Percentiles rank a stretch among this genome's conserved stretches.
phyloP scores from a whole-genome alignment of 2,329 filamentous ascomycete genomes.

The Triangularia setosa region DNA sequence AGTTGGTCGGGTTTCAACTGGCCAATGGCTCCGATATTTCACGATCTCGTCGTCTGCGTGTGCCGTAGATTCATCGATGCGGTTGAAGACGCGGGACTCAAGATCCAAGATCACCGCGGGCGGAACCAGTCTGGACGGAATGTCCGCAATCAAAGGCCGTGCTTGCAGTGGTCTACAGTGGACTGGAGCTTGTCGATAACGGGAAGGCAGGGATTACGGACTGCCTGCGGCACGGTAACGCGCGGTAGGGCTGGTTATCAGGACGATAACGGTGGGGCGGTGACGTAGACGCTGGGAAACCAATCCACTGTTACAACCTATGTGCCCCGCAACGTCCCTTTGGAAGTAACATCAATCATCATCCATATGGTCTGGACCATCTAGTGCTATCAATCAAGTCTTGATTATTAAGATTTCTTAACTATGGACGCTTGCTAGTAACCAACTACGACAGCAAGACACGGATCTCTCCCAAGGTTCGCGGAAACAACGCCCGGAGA shows the following conservation, averaged over 20 bases:
- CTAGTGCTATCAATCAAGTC: no score
- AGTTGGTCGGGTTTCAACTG: not conserved
- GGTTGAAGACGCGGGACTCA: not conserved
- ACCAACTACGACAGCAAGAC: conserved; percentile 49
- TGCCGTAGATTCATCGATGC: not conserved
- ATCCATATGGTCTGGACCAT: no score
- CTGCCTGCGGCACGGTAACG: not conserved
- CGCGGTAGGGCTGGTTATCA: not conserved
- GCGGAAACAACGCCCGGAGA: conserved; percentile 49
- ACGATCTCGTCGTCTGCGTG: not conserved
- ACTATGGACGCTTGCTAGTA: not conserved
- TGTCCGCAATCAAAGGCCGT: not conserved
- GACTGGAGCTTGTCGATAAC: conserved; percentile 1
- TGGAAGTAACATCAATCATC: not conserved
- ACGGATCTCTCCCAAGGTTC: conserved; percentile 57
- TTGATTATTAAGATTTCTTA: no score
- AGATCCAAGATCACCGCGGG: not conserved
- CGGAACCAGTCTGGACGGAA: not conserved
- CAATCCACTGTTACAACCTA: not conserved
- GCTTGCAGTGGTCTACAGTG: conserved; percentile 5
- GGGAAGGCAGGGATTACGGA: not conserved
- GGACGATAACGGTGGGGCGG: not conserved
- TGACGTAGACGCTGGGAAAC: not conserved
- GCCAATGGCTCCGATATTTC: not conserved
- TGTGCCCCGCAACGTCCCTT: not conserved